Base-by-base conservation (phyloP, 768 basidiomycete genomes). In the Hydnum rufescens region DNA sequence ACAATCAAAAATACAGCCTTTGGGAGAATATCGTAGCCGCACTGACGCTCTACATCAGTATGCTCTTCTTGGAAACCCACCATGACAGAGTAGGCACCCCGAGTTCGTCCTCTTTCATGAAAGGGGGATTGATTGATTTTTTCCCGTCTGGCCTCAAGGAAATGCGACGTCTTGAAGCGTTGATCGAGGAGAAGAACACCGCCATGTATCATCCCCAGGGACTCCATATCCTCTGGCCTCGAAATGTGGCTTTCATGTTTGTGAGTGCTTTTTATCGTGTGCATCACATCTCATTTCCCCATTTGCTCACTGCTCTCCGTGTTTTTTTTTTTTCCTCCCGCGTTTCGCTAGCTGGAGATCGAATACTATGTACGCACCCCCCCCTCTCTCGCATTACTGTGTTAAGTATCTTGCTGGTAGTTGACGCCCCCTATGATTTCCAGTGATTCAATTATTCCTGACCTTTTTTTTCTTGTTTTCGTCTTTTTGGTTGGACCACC, bases 191-290 rank as follows among this genome's bases (percentile, higher is more conserved):
- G 50, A 66, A 80, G 47, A 99, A 99, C 64, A 62, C 64, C 25
- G 72, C 73, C 48, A 54, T 86, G 19, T 95, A 80, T 68, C 89
- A 96, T 61, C 82, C 85, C 0, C 77, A 71, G 4, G 95, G 95
- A 1, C 66, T 99, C 58, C 83, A 89, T 58, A 75, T 97, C 39
- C 67, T 90, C 16, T 86, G 82, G 75, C 95, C 95, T 1, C 69
- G 76, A 44, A 72, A 74, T 60, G 80, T 83, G 52, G 95, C 84
- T 0, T 90, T 92, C 64, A 71, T 96, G 58, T 99, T 83, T 66
- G 93, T 96, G 63, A 66, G 92, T 82, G 47, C 25, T 5, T 26
- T 34, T 43, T 23, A 47, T 46, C 51, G 6, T 18, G 29, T 36
- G 16, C 16, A 8, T 46, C 22, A 29, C 28, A n/a, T 34, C 16